Evolutionary conservation across 2,329 filamentous ascomycete species (phyloP), one percentile per base, ranked within the genome.

Genomic region (Venturia carpophila): DNA sequence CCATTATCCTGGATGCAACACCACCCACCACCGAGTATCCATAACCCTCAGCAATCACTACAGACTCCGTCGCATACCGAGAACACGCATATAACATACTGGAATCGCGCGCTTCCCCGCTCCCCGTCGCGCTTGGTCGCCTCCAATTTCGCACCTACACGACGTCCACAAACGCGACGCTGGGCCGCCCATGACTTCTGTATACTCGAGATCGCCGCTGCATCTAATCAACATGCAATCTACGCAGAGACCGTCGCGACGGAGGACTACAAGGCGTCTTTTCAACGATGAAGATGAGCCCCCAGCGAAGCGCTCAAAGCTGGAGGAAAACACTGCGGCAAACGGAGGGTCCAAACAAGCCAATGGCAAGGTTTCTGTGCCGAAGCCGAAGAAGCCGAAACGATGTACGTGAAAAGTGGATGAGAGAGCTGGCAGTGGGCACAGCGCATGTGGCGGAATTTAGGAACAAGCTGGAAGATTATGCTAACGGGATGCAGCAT

Each of bases 201-300:
- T 75, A 66, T 68, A 76, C 63, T 71, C 73, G 68, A 75, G 76
- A 67, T 72, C 73, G 65, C 79, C 79, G 66, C 71, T 81, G 67
- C 75, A 79, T 74, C 70, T 73, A 41, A 75, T 81, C 68, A 76
- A 74, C 68, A 82, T 81, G 79, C 74, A 77, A 69, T 77, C 78
- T 67, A 73, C 76, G 69, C 79, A 79, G 63, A 73, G 75, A 66
- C 69, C 72, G 60, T 75, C 75, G 71, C 78, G 79, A 74, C 74
- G 79, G 70, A 73, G 77, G 70, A 81, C 79, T 69, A 77, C 76
- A 69, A 75, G 77, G 64, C 73, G 75, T 62, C 77, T 77, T 56
- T 75, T 76, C 58, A 78, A 78, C 9, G 75, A 76, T 52, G 78
- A 79, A 39, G 77, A 77, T 71, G 77, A 76, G 70, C 77, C 77